Evolutionary conservation across 2,329 filamentous ascomycete genomes (phyloP).

Genomic region (Pseudovirgaria hyperparasitica): DNA sequence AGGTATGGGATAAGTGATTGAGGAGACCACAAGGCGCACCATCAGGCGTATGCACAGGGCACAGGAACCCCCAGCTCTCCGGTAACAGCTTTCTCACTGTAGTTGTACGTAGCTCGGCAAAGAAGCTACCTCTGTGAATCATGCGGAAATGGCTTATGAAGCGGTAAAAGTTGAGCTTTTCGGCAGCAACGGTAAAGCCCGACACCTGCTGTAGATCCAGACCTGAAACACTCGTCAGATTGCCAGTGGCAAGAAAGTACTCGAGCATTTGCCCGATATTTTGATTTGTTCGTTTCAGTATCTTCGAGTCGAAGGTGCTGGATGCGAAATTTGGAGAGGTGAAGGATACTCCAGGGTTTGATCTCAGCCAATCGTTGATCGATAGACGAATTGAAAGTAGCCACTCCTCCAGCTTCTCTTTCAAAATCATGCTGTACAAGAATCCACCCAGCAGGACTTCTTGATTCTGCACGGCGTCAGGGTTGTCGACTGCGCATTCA

Average conservation of each 20-base stretch:
- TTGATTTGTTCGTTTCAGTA: constrained; percentile 74
- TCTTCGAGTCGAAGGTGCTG: constrained; percentile 64
- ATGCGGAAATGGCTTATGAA: constrained; percentile 99
- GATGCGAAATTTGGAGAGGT: constrained; percentile 58
- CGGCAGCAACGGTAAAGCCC: constrained; percentile 90
- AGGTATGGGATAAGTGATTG: constrained; percentile 93
- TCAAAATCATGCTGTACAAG: constrained; percentile 87
- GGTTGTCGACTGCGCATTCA: constrained; percentile 88
- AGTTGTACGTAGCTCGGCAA: constrained; percentile 93
- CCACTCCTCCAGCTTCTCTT: constrained; percentile 88
- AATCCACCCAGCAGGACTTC: constrained; percentile 90
- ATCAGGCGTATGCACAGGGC: constrained; percentile 94
- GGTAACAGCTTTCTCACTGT: constrained; percentile 90
- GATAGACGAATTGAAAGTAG: constrained; percentile 49
- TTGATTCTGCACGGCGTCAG: constrained; percentile 92
- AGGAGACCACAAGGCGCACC: constrained; percentile 87
- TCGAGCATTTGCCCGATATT: constrained; percentile 78
- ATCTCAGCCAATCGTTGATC: constrained; percentile 42
- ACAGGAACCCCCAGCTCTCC: constrained; percentile 96
- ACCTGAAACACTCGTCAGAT: constrained; percentile 79
- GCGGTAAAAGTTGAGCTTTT: constrained; percentile 97
- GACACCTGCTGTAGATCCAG: constrained; percentile 90
- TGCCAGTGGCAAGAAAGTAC: constrained; percentile 94
- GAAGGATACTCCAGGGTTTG: constrained; percentile 46
- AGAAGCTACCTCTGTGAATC: constrained; percentile 98